A percentile compares a stretch with the other conserved stretches of the same genome.
Conservation (phyloP, 2,329 filamentous ascomycete species). For the Daldinia sp. region DNA sequence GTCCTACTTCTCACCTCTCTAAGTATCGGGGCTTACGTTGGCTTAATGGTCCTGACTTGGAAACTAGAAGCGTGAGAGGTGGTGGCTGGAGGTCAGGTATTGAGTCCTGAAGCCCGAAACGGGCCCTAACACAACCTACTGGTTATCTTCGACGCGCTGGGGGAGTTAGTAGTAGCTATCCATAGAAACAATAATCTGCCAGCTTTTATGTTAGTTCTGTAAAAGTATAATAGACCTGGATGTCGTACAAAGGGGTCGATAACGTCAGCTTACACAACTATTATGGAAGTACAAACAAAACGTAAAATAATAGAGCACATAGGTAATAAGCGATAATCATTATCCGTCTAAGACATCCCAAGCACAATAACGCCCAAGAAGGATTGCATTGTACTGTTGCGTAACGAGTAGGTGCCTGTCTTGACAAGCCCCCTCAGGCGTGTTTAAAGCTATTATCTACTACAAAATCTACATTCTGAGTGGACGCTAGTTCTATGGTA, state of each 20-base stretch:
- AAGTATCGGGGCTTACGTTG: conserved; percentile 66
- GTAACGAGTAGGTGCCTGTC: neutral
- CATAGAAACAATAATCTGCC: neutral
- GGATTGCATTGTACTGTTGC: neutral
- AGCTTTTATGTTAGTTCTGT: neutral
- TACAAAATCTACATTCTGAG: neutral
- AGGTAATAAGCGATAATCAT: neutral
- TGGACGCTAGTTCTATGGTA: neutral
- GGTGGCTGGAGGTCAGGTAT: neutral
- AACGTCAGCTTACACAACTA: conserved; percentile 2
- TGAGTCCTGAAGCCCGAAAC: neutral
- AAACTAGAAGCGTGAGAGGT: conserved; percentile 47
- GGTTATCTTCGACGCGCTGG: neutral
- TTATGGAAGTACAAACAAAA: conserved; percentile 4
- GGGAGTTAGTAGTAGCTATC: neutral
- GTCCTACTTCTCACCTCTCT: conserved; percentile 65
- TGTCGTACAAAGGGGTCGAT: neutral
- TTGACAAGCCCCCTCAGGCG: neutral
- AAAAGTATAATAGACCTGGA: neutral
- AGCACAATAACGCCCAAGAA: neutral
- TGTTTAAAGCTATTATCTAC: neutral
- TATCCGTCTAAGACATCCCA: neutral
- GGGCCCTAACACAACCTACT: neutral
- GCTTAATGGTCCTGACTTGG: conserved; percentile 64
- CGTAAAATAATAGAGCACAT: neutral